These are phyloP conservation scores for Astathelohania contejeani DNA, from an alignment of 371 early-diverging fungal genomes.

Conservation along the genomic window DNA sequence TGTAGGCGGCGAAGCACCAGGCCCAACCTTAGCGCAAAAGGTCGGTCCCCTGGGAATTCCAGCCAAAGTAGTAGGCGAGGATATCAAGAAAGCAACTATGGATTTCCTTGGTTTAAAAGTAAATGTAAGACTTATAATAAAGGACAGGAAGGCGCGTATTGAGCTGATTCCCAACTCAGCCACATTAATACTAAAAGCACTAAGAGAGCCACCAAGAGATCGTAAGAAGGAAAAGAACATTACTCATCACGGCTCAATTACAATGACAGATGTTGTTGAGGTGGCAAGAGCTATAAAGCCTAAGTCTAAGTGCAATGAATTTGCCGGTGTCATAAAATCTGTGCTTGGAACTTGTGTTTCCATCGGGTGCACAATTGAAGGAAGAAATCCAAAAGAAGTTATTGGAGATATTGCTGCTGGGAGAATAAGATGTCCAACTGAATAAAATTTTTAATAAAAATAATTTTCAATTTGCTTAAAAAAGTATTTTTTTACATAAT, in stretches of 20 bases:
- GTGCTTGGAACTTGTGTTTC: constrained; percentile 84
- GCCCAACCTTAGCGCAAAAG: constrained; percentile 93
- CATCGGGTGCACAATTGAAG: constrained; percentile 88
- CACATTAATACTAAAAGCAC: constrained; percentile 85
- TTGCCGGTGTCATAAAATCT: constrained; percentile 86
- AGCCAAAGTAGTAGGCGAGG: constrained; percentile 99
- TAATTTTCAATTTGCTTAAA: no score
- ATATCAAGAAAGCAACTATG: constrained; percentile 94
- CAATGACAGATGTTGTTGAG: constrained; percentile 67
- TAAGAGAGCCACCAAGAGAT: constrained; percentile 95
- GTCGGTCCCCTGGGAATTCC: constrained; percentile 97
- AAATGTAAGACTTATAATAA: constrained; percentile 87
- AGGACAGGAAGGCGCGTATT: constrained; percentile 96
- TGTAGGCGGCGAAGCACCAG: constrained; percentile 95
- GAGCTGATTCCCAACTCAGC: constrained; percentile 88
- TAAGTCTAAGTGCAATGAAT: constrained; percentile 70
- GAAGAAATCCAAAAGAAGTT: constrained; percentile 66
- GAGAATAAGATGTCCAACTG: constrained; percentile 66
- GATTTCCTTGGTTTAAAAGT: constrained; percentile 95
- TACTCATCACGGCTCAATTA: constrained; percentile 47
- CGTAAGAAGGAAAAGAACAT: constrained; percentile 99
- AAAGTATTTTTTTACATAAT: no score
- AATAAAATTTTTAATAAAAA: constrained; percentile 48
- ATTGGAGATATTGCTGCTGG: constrained; percentile 58
- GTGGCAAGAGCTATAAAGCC: constrained; percentile 80